Conservation (phyloP, 106 monocot species). For the Allium cepa region DNA sequence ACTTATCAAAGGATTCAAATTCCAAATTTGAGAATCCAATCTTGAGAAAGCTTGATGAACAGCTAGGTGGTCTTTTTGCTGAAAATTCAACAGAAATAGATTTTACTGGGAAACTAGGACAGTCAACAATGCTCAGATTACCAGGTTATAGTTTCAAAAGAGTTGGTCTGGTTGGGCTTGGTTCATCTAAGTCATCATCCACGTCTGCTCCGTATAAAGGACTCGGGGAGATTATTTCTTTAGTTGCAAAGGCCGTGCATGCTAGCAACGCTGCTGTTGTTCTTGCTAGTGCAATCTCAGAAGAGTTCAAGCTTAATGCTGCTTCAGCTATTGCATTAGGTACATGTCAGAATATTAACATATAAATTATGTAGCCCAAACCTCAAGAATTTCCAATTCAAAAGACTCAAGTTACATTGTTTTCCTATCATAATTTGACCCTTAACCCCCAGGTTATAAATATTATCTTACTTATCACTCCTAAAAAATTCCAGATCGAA, state of each 20-base stretch:
- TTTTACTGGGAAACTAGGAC: slow-evolving; percentile 82
- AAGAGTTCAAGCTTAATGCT: slow-evolving; percentile 41
- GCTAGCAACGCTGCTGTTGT: slow-evolving; percentile 65
- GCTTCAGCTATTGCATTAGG: slow-evolving; percentile 78
- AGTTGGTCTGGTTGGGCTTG: slow-evolving; percentile 54
- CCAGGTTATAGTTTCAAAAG: slow-evolving; percentile 70
- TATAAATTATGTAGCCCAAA: no score
- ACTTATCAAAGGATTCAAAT: slow-evolving; percentile 60
- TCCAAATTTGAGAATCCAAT: slow-evolving; percentile 78
- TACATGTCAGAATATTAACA: no score
- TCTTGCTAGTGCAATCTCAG: slow-evolving; percentile 41
- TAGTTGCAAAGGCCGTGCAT: slow-evolving; percentile 57
- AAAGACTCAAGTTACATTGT: no score
- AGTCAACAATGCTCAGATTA: slow-evolving; percentile 70
- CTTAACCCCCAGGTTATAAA: no score
- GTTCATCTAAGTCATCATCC: slow-evolving; percentile 25
- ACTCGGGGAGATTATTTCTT: slow-evolving; percentile 68
- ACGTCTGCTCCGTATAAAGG: slow-evolving; percentile 25
- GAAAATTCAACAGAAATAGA: slow-evolving; percentile 75
- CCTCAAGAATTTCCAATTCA: no score
- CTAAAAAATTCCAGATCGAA: no score
- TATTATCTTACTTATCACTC: no score
- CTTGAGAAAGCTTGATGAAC: slow-evolving; percentile 59
- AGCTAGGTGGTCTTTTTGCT: slow-evolving; percentile 58
- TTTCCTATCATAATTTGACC: no score